Conservation (phyloP, 345 rosid species). For the Arabidopsis thaliana region DNA sequence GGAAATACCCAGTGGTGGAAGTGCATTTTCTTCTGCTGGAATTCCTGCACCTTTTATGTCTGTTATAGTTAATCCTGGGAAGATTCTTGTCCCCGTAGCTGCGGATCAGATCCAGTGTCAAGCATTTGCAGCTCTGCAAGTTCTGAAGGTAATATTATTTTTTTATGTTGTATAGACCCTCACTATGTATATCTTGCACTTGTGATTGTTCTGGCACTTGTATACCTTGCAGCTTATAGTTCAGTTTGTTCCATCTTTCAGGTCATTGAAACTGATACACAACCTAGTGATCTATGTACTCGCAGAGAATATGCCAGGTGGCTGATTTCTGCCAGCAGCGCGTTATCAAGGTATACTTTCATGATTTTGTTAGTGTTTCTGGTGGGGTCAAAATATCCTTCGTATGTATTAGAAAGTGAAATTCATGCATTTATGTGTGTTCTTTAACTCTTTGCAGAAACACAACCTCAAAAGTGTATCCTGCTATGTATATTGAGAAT, state of each 20-base stretch:
- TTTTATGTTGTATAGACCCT: slow-evolving; percentile 7
- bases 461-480: slow-evolving; percentile 84
- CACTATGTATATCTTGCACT: neutral
- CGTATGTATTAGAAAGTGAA: slow-evolving; percentile 4
- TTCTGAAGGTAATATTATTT: slow-evolving; percentile 68
- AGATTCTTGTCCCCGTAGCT: slow-evolving; percentile 75
- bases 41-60: slow-evolving; percentile 90
- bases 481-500: slow-evolving; percentile 92
- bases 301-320: slow-evolving; percentile 96
- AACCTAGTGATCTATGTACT: slow-evolving; percentile 76
- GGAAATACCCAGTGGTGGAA: slow-evolving; percentile 48
- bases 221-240: slow-evolving; percentile 22
- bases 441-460: slow-evolving; percentile 56
- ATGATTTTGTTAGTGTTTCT: slow-evolving; percentile 35
- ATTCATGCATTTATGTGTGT: slow-evolving; percentile 13
- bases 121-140: slow-evolving; percentile 86
- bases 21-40: slow-evolving; percentile 60
- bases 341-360: slow-evolving; percentile 70
- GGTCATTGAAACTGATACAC: slow-evolving; percentile 86
- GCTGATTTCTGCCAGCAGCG: slow-evolving; percentile 86
- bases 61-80: slow-evolving; percentile 72
- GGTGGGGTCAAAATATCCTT: slow-evolving; percentile 24
- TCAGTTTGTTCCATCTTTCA: slow-evolving; percentile 41
- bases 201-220: neutral
- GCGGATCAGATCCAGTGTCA: slow-evolving; percentile 94